Evolutionary conservation across 495 filamentous ascomycete genomes (phyloP), one percentile per base, ranked within the genome.

Genomic region (Rhizodiscina lignyota): DNA sequence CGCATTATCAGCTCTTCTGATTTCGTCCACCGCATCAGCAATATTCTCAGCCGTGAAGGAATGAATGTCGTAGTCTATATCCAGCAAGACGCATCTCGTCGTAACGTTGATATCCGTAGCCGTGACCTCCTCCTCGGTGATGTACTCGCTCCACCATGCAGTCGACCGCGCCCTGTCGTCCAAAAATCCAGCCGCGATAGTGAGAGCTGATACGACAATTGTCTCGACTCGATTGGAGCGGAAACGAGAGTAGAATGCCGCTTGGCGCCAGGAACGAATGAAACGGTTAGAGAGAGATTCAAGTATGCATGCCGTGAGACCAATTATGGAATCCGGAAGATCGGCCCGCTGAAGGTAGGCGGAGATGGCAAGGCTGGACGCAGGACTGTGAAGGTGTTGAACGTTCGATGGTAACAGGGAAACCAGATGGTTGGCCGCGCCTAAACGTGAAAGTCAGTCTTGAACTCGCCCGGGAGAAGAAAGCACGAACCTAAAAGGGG

Each of bases 371-470:
- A 37, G 11, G 12, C 33, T 31, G 19, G 36, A 40, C n/a, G n/a
- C n/a, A n/a, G n/a, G n/a, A 15, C 39, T 36, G 2, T 34, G 38
- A 8, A 18, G 35, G 12, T 38, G 22, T 18, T 28, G 43, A 23
- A 38, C 35, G 26, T 48, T 49, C 20, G 32, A 27, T 11, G 48
- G 48, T 17, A 51, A 35, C n/a, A 49, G 40, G 23, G 43, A 43
- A 23, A 39, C 27, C 8, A 51, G 45, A 20, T 46, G 37, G 2
- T 18, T 33, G 12, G 48, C 45, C 6, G 38, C 34, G 22, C 20
- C 48, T 51, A n/a, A n/a, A n/a, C n/a, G 21, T 1, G 10, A 18
- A 13, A 8, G 24, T 27, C 13, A 27, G 24, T 13, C 8, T 27
- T 27, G 24, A 13, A 27, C 24, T 8, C 24, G 13, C 8, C 8